Base-by-base conservation (phyloP, 306 rosid species). In the Citrullus amarus region DNA sequence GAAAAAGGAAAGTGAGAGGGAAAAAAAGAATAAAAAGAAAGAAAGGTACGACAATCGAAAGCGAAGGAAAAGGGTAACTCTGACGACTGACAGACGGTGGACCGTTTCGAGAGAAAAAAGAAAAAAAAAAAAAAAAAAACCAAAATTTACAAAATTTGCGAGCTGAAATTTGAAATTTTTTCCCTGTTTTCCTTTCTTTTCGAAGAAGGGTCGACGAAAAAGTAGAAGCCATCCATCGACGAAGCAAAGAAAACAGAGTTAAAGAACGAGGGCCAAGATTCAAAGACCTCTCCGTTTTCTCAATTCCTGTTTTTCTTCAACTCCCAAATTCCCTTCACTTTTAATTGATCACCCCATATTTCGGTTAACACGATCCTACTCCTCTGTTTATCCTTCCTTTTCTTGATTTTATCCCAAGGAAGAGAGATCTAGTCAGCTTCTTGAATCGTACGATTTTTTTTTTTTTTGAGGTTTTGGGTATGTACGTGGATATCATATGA, bases 181-280 rank as follows among this genome's bases (percentile, higher is more conserved):
- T 13, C 58, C 41, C 56, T 44, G 56, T 70, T 72, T 44, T 73
- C 30, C 8, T 1, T 44, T 43, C 51, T 68, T 43, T 68, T 3
- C 6, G 75, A 69, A 71, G 41, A 48, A 48, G 77, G 77, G 77
- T 73, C 62, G 78, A 32, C 46, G 78, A 51, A 39, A 66, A 66
- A 36, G 48, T 15, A 43, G 34, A 68, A 43, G 36, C 32, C 48
- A 13, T 46, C 25, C 43, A n/a, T 67, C 22, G 13, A 67, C 43
- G 41, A 48, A 50, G 77, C 8, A 69, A 9, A 39, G 46, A 34
- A 38, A 0, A 67, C 38, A 59, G 66, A 39, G 22, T 41, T 39
- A 0, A 68, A 68, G 32, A 68, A 68, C 67, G 46, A 16, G 48
- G 51, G 73, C 8, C 57, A 20, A 69, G 28, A 53, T 72, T 30